Base-by-base conservation (phyloP, 805 yeast genomes). In the Myxozyma udenii region DNA sequence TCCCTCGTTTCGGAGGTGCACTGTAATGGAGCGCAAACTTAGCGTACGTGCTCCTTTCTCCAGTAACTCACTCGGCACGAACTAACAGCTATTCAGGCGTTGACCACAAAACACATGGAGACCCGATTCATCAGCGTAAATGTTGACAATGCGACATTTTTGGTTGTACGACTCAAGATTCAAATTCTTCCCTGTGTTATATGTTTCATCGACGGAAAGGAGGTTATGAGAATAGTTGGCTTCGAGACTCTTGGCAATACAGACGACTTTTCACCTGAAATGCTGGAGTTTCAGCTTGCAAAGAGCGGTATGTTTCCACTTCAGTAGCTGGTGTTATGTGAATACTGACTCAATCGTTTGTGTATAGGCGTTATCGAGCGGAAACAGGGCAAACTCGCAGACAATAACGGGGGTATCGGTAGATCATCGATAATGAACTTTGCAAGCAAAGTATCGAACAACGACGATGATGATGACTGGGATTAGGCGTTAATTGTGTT, bases 181-280 rank as follows among this genome's bases (percentile, higher is more conserved):
- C 79, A 83, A 63, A 81, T 84, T 9, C 71, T 87, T 3, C 96
- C 96, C 0, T 83, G 81, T 58, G 81, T 87, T 1, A 67, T 84
- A 1, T 71, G 80, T 6, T 87, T 83, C 62, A 70, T 69, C 11
- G 70, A 76, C 33, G 90, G 90, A 1, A 67, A 74, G 40, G 91
- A 85, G 60, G 64, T 71, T 3, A 74, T 76, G 12, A 69, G 87
- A 54, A 62, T 86, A 3, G 75, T 86, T 3, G 96, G 96, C 4
- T 83, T 87, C 61, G 83, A 81, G 46, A 75, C 77, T 28, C 68
- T 87, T 40, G 73, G 72, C 32, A 69, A 75, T 44, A 69, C 74
- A 2, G 73, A 74, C 45, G 75, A 72, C 37, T 81, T 83, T 60
- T 62, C 72, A 2, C 60, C 77, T 6, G 75, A 71, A 39, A 62